Evolutionary conservation across 2,329 filamentous ascomycete genomes (phyloP).

Genomic region (Colletotrichum sublineola): DNA sequence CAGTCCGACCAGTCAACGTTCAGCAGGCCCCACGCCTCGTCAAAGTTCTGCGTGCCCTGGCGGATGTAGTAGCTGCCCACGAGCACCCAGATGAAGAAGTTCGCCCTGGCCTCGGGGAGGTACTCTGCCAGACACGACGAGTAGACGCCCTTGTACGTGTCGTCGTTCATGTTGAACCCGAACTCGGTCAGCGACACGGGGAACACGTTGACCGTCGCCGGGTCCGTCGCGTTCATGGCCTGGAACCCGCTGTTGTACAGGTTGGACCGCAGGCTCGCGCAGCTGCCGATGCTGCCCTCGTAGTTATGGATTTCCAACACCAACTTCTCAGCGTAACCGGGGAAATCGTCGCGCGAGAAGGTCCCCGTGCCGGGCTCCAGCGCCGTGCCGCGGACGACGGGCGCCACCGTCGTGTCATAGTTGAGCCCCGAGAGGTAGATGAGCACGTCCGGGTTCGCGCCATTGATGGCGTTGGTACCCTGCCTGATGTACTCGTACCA

Average conservation of each 20-base stretch:
- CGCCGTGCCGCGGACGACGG: slow-evolving; percentile 62
- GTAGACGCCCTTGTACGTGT: slow-evolving; percentile 63
- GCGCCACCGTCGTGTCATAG: slow-evolving; percentile 68
- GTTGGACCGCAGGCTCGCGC: slow-evolving; percentile 59
- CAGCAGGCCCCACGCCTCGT: slow-evolving; percentile 70
- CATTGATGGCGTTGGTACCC: slow-evolving; percentile 64
- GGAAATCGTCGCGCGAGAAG: slow-evolving; percentile 62
- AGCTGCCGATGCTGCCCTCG: slow-evolving; percentile 63
- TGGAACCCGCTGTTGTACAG: slow-evolving; percentile 67
- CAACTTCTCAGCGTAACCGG: slow-evolving; percentile 65
- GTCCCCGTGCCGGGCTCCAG: slow-evolving; percentile 60
- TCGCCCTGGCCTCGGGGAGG: slow-evolving; percentile 61
- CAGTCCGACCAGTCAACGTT: slow-evolving; percentile 67
- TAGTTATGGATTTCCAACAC: slow-evolving; percentile 75
- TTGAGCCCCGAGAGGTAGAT: slow-evolving; percentile 71
- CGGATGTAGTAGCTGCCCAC: slow-evolving; percentile 71
- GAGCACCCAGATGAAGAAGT: slow-evolving; percentile 72
- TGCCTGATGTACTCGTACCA: slow-evolving; percentile 66
- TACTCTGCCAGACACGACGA: slow-evolving; percentile 64
- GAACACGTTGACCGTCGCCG: slow-evolving; percentile 54
- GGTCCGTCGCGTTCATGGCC: slow-evolving; percentile 58
- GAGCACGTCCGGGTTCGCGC: slow-evolving; percentile 64
- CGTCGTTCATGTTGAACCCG: slow-evolving; percentile 64
- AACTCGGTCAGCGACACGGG: slow-evolving; percentile 65
- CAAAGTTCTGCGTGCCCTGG: slow-evolving; percentile 64